Evolutionary conservation across 176 grass and related monocot genomes (phyloP), one percentile per base, ranked within the genome.

Genomic region (Rhynchospora breviuscula): DNA sequence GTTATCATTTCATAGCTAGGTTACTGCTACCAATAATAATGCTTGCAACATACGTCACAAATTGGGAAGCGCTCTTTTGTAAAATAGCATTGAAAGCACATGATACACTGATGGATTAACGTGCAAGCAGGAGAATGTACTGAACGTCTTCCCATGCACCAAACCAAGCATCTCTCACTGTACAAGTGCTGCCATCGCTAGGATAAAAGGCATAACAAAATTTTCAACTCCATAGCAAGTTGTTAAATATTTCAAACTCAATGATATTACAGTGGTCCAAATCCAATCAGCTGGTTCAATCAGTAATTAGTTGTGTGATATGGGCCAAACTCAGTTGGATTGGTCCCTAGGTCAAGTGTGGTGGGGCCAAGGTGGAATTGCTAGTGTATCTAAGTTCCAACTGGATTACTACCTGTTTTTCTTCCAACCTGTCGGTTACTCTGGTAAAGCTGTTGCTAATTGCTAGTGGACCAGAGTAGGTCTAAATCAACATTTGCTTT

Each of bases 1-100:
- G 22, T 22, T 48, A 22, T 72, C 7, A 48, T 11, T 49, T 49
- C 8, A 73, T 49, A 29, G 26, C 6, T 72, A 48, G 69, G 69
- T 49, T 0, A 49, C 18, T 23, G 4, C n/a, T 74, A 18, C n/a
- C 23, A 75, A 53, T 75, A 26, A 75, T 25, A 74, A 26, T 75
- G 70, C 70, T 75, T 75, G 46, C 15, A 52, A 23, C 19, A 13
- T 75, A 75, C 70, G 70, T 7, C 21, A 75, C 70, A 26, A 25
- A 23, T 52, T 52, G 70, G 70, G 4, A 75, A 74, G 1, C 11
- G 46, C 12, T 75, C 21, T 7, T 6, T 75, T 26, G 14, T 45
- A 80, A 79, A 56, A 79, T 17, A 80, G 60, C 15, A 80, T 61
- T 23, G 15, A 19, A 80, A 8, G 35, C 77, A 80, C 77, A 79